Evolutionary conservation across 2,329 filamentous ascomycete genomes (phyloP), one percentile per base, ranked within the genome.

Genomic region (Sphaerulina musiva): DNA sequence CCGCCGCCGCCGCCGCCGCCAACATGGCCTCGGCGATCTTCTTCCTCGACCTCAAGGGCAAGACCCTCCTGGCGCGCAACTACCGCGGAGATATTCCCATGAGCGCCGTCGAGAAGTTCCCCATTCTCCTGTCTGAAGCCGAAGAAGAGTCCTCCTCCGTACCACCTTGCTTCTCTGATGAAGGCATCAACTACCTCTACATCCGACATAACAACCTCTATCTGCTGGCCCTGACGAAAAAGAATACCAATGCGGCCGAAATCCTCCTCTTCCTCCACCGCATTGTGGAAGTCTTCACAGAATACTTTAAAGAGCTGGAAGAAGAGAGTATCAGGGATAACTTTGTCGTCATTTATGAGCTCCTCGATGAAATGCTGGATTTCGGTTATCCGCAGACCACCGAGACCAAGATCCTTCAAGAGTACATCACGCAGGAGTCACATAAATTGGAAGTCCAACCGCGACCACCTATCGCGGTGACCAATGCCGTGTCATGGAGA

Each of bases 351-450:
- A 98, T 98, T 69, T 98, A 98, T 78, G 93, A 98, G 74, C 76
- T 98, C 58, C 82, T 98, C 59, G 93, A 98, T 70, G 93, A 98
- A 78, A 98, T 98, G 93, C 98, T 98, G 93, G 93, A 98, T 74
- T 98, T 98, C 78, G 93, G 93, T 60, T 96, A 98, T 72, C 93
- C 93, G 5, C 93, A 98, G 73, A 98, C 93, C 8, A 98, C 93
- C 62, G 93, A 98, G 73, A 89, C 84, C 72, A 98, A 98, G 81
- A 98, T 98, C 71, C 77, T 98, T 57, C 93, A 98, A 73, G 93
- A 98, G 77, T 83, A 75, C 65, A 98, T 98, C 71, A 98, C 93
- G 40, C 93, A 98, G 74, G 93, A 98, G 74, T 96, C 91, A 51
- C 93, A 98, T 78, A 97, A 97, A 75, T 83, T 98, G 57, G 93